A percentile compares a stretch with the other conserved stretches of the same genome.
phyloP scores from a whole-genome alignment of 2,329 filamentous ascomycete species.

The Colletotrichum euphorbiae region DNA sequence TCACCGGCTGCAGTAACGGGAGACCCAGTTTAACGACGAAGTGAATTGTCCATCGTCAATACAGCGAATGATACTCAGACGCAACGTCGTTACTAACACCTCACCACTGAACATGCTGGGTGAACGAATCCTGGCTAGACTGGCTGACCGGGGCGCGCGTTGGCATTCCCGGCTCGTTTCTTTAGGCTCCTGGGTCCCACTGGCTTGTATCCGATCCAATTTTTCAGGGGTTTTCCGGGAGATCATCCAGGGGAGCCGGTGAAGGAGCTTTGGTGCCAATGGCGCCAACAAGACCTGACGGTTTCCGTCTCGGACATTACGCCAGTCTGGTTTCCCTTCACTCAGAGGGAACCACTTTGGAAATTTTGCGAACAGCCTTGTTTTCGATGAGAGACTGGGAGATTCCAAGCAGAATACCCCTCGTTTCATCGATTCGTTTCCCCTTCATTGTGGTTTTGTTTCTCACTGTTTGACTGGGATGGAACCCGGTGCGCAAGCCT shows the following conservation, averaged over 20 bases:
- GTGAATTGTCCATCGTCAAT: constrained; percentile 1
- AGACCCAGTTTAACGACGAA: neutral
- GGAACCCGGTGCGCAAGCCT: neutral
- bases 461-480: constrained; percentile 19
- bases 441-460: constrained; percentile 2
- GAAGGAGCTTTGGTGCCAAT: constrained; percentile 25
- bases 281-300: constrained; percentile 15
- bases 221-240: constrained; percentile 39
- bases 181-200: constrained; percentile 38
- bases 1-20: neutral
- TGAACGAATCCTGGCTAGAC: constrained; percentile 28
- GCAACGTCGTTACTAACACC: constrained; percentile 8
- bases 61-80: neutral
- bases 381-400: constrained; percentile 19
- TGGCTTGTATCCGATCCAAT: constrained; percentile 38
- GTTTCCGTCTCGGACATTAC: constrained; percentile 16
- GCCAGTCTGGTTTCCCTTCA: neutral
- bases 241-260: constrained; percentile 39
- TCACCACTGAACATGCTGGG: constrained; percentile 9
- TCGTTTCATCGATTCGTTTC: constrained; percentile 1
- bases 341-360: neutral
- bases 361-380: neutral
- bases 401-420: constrained; percentile 2
- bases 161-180: constrained; percentile 36
- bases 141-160: constrained; percentile 30